Evolutionary conservation across 2,329 filamentous ascomycete genomes (phyloP), one percentile per base, ranked within the genome.

Genomic region (Claviceps sp.): DNA sequence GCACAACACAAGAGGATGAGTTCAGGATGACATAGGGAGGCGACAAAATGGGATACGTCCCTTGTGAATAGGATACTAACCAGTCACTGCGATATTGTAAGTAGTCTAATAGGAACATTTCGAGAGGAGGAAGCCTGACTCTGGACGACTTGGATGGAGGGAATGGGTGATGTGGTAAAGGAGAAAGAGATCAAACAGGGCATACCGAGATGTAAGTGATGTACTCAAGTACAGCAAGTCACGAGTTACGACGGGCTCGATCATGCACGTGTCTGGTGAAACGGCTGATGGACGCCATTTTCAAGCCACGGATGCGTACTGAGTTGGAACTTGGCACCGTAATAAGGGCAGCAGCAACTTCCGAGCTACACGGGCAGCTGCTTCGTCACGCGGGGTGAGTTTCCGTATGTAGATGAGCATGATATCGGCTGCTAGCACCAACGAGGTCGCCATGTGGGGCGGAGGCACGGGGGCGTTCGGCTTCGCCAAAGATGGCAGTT

Each of bases 61-160:
- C 45, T 37, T 22, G 7, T 7, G 22, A 26, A 40, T 9, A 9
- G 16, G 5, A 18, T 24, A 57, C 60, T 50, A 47, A 88, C 86
- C 85, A 86, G 65, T 84, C 82, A 55, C 76, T 76, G 59, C 76
- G 77, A 66, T 89, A 85, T 61, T 85, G 78, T 59, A 88, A 74
- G 62, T 88, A 88, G 54, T 74, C 70, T 42, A 74, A 65, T 55
- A 73, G 69, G 37, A 70, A 65, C 68, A 72, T 73, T 47, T 47
- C 50, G 50, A 20, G 26, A 26, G 11, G n/a, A 34, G n/a, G 43
- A 14, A 47, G 37, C 41, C 44, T 24, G 52, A 20, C 24, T 44
- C 30, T 46, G 41, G 34, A 11, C 53, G 11, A 37, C 2, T 46
- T 26, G 20, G n/a, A 11, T n/a, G 24, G 18, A 13, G 22, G 13